A percentile compares a stretch with the other conserved stretches of the same genome.
These are phyloP conservation scores for Dactylorhiza incarnata DNA, from an alignment of 106 monocot genomes.

Conservation along the genomic window DNA sequence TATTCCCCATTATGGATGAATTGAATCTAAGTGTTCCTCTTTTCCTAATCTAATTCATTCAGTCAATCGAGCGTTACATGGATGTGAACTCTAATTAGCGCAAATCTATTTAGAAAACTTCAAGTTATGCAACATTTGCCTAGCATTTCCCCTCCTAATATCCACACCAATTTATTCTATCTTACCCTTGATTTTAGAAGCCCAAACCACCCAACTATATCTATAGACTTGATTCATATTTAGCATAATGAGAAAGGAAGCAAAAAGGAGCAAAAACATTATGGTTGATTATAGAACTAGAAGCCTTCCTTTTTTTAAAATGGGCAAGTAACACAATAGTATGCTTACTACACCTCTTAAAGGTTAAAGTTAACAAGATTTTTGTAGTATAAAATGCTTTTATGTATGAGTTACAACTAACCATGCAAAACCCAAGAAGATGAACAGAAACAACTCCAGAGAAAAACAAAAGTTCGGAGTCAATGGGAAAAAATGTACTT, in stretches of 20 bases:
- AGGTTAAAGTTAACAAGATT: not conserved
- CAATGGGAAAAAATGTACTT: constrained; percentile 17
- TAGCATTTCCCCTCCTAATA: not conserved
- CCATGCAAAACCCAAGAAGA: not conserved
- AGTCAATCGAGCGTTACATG: not conserved
- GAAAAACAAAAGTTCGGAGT: not conserved
- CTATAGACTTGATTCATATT: not conserved
- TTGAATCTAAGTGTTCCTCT: too few relatives aligned
- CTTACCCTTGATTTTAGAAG: not conserved
- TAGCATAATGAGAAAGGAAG: not conserved
- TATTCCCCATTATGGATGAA: too few relatives aligned
- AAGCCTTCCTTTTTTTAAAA: not conserved
- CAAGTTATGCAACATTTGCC: not conserved
- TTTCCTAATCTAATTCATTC: too few relatives aligned
- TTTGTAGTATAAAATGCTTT: not conserved
- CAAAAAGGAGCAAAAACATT: not conserved
- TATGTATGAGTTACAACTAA: not conserved
- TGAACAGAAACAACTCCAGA: not conserved
- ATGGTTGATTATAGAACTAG: not conserved
- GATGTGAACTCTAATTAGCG: not conserved
- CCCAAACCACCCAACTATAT: not conserved
- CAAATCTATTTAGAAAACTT: not conserved
- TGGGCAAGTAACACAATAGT: not conserved
- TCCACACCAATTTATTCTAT: not conserved
- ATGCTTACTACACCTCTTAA: not conserved